Evolutionary conservation across 495 filamentous ascomycete genomes (phyloP), one percentile per base, ranked within the genome.

Genomic region (Talaromyces borbonicus): DNA sequence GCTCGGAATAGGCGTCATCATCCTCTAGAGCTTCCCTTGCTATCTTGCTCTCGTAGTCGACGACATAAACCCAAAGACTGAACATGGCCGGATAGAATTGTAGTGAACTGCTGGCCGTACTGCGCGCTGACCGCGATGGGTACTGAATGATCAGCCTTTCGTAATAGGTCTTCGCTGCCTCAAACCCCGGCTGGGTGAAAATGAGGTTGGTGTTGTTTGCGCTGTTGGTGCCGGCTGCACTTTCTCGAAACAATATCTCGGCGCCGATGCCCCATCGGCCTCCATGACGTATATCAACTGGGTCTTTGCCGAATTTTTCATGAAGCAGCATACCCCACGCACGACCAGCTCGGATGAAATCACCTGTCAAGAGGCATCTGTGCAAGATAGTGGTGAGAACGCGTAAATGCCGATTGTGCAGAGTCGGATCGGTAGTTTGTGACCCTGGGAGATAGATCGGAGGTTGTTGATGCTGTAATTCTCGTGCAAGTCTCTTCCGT

Each of bases 41-140:
- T n/a, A 22, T 32, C 2, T 62, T 70, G 51, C 66, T 71, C 49
- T 72, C 63, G 42, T 72, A 63, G 46, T 80, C 71, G 1, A 76
- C 58, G 14, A 77, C 68, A 51, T 78, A 81, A 19, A 85, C 68
- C 78, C 81, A 84, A 12, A 82, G 61, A 4, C 71, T 72, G 35
- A 84, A 76, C 75, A 85, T 77, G n/a, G 75, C 76, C 5, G 77
- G 76, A 51, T 82, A 83, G 51, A 85, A 83, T 22, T 75, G 68
- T 37, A 74, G 45, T 20, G 80, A 60, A 50, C 68, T 76, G 33
- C 69, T 56, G 18, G 56, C 58, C 46, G 60, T 51, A 2, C 73
- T 67, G 12, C 56, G 48, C n/a, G 54, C 50, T 49, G 74, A 74
- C 11, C 67, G 67, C 52, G 68, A 76, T 0, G 80, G 80, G 60